Evolutionary conservation across 768 basidiomycete species (phyloP).

Genomic region (Naganishia vaughanmartiniae): DNA sequence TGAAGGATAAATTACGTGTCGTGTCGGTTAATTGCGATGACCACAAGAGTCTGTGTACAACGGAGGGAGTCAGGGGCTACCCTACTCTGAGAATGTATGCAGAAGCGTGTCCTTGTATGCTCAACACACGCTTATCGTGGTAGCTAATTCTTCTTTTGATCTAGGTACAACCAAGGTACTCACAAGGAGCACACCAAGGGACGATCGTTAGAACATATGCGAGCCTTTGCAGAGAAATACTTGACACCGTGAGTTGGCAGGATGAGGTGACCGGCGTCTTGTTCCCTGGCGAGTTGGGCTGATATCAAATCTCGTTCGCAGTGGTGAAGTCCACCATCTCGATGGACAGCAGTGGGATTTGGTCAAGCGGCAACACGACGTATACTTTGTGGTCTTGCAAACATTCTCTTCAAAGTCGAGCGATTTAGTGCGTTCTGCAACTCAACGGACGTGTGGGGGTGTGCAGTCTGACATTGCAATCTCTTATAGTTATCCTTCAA

Average conservation of each 20-base stretch:
- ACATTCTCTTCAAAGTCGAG: conserved; percentile 46
- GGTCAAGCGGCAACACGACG: conserved; percentile 56
- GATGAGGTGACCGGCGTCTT: background rate
- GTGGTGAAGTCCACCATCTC: conserved; percentile 19
- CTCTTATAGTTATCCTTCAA: conserved; percentile 58
- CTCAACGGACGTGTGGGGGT: conserved; percentile 45
- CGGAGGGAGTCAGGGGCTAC: conserved; percentile 71
- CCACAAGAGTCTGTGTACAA: conserved; percentile 64
- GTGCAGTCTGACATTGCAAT: conserved; percentile 38
- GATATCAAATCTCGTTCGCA: background rate
- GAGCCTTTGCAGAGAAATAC: conserved; percentile 72
- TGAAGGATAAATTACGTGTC: conserved; percentile 70
- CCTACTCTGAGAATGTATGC: conserved; percentile 75
- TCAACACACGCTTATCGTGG: too few relatives aligned
- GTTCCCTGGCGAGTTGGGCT: background rate
- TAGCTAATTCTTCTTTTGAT: background rate
- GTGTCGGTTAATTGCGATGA: conserved; percentile 88
- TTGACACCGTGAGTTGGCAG: conserved; percentile 63
- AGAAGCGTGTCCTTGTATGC: background rate
- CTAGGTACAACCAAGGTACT: conserved; percentile 57
- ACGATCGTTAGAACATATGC: conserved; percentile 68
- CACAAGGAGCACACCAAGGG: conserved; percentile 74
- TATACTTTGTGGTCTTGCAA: conserved; percentile 63
- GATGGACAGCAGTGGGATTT: conserved; percentile 37
- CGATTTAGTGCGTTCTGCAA: conserved; percentile 50